Evolutionary conservation across 495 filamentous ascomycete species (phyloP).

Genomic region (Terfezia claveryi): DNA sequence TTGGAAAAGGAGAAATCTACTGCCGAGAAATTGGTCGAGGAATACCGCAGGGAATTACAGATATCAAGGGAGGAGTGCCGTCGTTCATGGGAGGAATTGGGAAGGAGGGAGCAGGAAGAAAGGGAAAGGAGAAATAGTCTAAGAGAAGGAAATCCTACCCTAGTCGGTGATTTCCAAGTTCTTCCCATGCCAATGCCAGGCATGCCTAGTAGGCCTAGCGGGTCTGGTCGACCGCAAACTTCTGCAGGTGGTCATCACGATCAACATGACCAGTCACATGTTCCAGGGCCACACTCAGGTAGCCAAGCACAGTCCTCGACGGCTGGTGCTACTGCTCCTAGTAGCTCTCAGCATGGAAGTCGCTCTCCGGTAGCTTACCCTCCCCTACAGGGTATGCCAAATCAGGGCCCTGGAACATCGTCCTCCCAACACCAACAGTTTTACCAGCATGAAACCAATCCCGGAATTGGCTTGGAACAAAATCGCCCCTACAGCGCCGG

Average conservation of each 20-base stretch:
- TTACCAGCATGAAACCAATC: slow-evolving; percentile 12
- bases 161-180: slow-evolving; percentile 89
- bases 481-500: slow-evolving; percentile 12
- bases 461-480: slow-evolving; percentile 18
- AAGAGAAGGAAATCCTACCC: slow-evolving; percentile 64
- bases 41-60: slow-evolving; percentile 73
- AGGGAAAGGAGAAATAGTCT: slow-evolving; percentile 71
- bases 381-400: not conserved
- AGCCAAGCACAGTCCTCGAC: slow-evolving; percentile 7
- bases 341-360: slow-evolving; percentile 6
- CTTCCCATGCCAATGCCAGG: slow-evolving; percentile 73
- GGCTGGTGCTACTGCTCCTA: slow-evolving; percentile 17
- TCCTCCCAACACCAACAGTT: slow-evolving; percentile 16
- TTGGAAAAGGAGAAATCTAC: slow-evolving; percentile 44
- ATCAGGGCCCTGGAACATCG: slow-evolving; percentile 4
- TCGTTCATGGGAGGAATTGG: slow-evolving; percentile 91
- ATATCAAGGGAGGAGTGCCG: slow-evolving; percentile 94
- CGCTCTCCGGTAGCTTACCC: slow-evolving; percentile 13
- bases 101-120: slow-evolving; percentile 81
- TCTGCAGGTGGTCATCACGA: slow-evolving; percentile 10
- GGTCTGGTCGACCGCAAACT: slow-evolving; percentile 18
- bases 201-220: slow-evolving; percentile 41
- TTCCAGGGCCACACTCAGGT: no score
- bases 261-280: slow-evolving; percentile 1
- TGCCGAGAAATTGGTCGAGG: slow-evolving; percentile 50